Conservation (phyloP, 2,329 filamentous ascomycete genomes). For the Pyrenochaeta sp. region DNA sequence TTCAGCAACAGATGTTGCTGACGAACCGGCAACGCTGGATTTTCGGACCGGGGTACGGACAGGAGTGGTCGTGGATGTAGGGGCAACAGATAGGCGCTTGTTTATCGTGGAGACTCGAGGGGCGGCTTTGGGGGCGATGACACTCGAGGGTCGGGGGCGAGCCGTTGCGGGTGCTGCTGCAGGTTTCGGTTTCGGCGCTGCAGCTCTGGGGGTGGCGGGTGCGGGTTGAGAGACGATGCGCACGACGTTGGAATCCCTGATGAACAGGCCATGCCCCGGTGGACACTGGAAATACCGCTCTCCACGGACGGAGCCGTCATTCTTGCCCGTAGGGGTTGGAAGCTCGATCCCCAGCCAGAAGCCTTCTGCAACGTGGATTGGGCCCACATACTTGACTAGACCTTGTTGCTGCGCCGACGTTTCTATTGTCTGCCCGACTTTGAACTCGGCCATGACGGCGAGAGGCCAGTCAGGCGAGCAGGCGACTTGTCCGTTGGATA, state of each 20-base stretch:
- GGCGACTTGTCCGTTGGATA: not conserved
- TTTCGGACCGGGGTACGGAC: slow-evolving; percentile 24
- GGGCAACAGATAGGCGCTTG: slow-evolving; percentile 31
- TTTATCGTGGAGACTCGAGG: slow-evolving; percentile 20
- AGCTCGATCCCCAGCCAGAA: slow-evolving; percentile 93
- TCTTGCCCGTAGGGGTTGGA: slow-evolving; percentile 83
- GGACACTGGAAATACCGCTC: slow-evolving; percentile 87
- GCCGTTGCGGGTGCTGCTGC: slow-evolving; percentile 12
- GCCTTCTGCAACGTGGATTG: slow-evolving; percentile 80
- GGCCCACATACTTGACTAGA: slow-evolving; percentile 80
- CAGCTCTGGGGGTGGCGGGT: slow-evolving; percentile 41
- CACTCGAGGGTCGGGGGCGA: slow-evolving; percentile 33
- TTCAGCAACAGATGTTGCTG: slow-evolving; percentile 14
- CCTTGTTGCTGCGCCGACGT: slow-evolving; percentile 80
- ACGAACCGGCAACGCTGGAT: slow-evolving; percentile 25
- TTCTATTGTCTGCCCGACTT: slow-evolving; percentile 75
- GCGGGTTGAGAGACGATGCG: slow-evolving; percentile 55
- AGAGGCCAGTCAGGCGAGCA: slow-evolving; percentile 7
- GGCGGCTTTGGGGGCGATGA: slow-evolving; percentile 20
- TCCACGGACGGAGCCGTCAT: slow-evolving; percentile 89
- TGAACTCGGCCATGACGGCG: slow-evolving; percentile 35
- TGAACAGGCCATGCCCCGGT: slow-evolving; percentile 79
- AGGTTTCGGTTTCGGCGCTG: slow-evolving; percentile 8
- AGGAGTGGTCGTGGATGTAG: slow-evolving; percentile 12
- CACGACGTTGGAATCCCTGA: slow-evolving; percentile 74